Base-by-base conservation (phyloP, 768 basidiomycete species). In the Termitomyces sp. region DNA sequence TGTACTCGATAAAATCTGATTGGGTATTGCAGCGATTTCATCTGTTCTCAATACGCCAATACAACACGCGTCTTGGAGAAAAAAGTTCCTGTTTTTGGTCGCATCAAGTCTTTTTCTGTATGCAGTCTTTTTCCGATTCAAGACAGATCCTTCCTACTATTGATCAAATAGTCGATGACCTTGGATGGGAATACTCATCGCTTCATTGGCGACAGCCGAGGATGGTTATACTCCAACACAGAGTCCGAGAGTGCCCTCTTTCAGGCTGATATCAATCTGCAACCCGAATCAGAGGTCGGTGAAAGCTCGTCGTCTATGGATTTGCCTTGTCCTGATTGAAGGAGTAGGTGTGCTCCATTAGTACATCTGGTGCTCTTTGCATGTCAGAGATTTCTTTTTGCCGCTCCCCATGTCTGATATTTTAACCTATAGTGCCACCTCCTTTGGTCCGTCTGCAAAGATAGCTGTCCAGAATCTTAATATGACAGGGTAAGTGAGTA, bases 331-430 rank as follows among this genome's bases (percentile, higher is more conserved):
- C 41, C 26, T 56, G n/a, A 46, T 30, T 31, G 15, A 42, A 30
- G 23, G 37, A 82, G 38, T 37, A 56, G 80, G 71, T 84, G 47
- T 80, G 82, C 0, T 81, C 83, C 7, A 81, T 84, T 9, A 74
- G 65, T 26, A 63, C 74, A 23, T 79, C 77, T 48, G 76, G 73
- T n/a, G 63, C 74, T 23, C 66, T 67, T 62, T 79, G 79, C 70
- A 69, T 82, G 83, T 83, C 65, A 53, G 80, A 69, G 45, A 12
- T 12, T 37, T 60, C 15, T 37, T 23, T 49, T 43, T 21, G 19
- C 8, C 28, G 4, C 31, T 43, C 35, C 19, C 8, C 3, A 31
- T n/a, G 33, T 59, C 49, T 54, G 41, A 42, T 19, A 4, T n/a
- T 28, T 2, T 61, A 26, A 23, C 50, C 11, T 1, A 23, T 59